Base-by-base conservation (phyloP, 2,329 filamentous ascomycete genomes). In the Alternaria sp. region DNA sequence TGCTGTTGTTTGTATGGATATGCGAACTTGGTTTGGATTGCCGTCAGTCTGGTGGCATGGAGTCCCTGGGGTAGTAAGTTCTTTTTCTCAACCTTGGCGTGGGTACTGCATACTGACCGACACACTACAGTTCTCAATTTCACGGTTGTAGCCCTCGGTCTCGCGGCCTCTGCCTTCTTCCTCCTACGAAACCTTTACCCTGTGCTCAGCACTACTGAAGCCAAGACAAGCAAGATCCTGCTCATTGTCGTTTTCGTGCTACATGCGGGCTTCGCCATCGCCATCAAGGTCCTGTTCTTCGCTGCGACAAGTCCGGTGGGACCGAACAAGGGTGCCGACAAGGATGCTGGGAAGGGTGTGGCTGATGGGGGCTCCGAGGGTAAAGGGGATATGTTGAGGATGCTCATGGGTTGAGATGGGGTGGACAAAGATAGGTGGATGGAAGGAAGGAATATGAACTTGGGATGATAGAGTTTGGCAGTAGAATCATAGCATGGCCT, bases 231-330 rank as follows among this genome's bases (percentile, higher is more conserved):
- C 80, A 96, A 96, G 85, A 85, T 93, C 22, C 81, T 99, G 63
- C 84, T 99, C 61, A 83, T 98, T 53, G 83, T 94, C 22, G 94
- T 99, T 26, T 86, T 98, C 30, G 85, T 87, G 30, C 83, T 98
- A 64, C 95, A 99, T 81, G 89, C 93, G 28, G 95, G 91, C n/a
- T 84, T 99, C 67, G 88, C 94, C 1, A 87, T 98, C 71, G 92
- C 94, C 5, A 98, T 99, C 81, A 98, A 98, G 85, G 90, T 97
- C 60, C 82, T 98, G 28, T 98, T 98, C 86, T 99, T 99, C 81
- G 94, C 93, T 69, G 86, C 82, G 62, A 85, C 73, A 11, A 79
- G 76, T 47, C 76, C 76, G 2, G 70, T 77, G 3, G 73, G 73
- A 3, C 68, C 74, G 22, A 69, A 71, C 7, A 72, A 73, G 55